These are phyloP conservation scores for Cicer bijugum DNA, from an alignment of 306 rosid genomes.

Conservation along the genomic window DNA sequence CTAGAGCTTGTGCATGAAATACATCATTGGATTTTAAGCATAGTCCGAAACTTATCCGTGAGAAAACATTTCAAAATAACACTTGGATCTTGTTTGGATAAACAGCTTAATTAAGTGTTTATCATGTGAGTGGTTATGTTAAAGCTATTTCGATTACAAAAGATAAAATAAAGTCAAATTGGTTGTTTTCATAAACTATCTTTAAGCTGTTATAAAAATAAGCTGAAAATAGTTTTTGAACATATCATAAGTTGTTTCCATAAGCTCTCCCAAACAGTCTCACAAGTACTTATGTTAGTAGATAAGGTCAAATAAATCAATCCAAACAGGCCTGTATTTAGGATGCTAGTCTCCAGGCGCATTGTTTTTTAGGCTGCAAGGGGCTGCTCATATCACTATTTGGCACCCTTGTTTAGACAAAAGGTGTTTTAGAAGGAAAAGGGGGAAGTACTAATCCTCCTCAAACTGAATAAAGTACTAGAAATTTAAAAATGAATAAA, in stretches of 20 bases:
- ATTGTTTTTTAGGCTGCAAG: constrained; percentile 21
- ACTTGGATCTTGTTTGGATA: not conserved
- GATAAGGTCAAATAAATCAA: too few relatives aligned
- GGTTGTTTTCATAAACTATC: too few relatives aligned
- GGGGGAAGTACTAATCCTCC: constrained; percentile 4
- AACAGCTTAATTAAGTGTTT: too few relatives aligned
- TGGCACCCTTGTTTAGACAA: constrained; percentile 9
- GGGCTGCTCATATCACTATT: constrained; percentile 25
- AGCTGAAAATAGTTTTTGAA: too few relatives aligned
- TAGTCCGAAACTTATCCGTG: constrained; percentile 24
- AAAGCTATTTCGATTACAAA: too few relatives aligned
- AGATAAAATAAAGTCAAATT: too few relatives aligned
- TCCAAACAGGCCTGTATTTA: not conserved
- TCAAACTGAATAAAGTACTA: not conserved
- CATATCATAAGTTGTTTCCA: too few relatives aligned
- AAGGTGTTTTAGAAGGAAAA: constrained; percentile 21
- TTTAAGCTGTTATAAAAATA: too few relatives aligned
- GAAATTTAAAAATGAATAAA: not conserved
- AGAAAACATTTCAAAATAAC: not conserved
- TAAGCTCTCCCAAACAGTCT: too few relatives aligned
- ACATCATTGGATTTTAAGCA: constrained; percentile 29
- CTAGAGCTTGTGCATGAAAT: constrained; percentile 58
- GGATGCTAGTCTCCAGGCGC: constrained; percentile 28
- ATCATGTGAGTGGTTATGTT: too few relatives aligned
- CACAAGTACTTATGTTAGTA: too few relatives aligned